Evolutionary conservation across 176 grass and related monocot species (phyloP).

Genomic region (Phoenix roebelenii): DNA sequence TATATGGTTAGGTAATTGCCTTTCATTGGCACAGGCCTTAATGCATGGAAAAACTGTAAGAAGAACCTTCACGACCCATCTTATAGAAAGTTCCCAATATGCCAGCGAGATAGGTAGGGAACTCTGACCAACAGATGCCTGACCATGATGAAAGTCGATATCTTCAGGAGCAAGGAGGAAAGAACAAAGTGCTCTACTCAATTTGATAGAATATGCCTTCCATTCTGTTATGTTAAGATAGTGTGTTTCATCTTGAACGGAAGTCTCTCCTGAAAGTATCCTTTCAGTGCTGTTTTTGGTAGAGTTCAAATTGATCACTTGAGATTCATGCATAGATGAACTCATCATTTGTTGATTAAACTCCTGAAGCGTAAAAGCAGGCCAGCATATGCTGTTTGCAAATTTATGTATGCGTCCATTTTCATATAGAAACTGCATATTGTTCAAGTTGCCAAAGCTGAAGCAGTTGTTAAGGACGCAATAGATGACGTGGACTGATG

Average conservation of each 20-base stretch:
- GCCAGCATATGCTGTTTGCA: constrained; percentile 82
- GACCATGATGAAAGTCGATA: constrained; percentile 31
- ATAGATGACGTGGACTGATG: neutral
- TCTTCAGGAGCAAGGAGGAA: constrained; percentile 64
- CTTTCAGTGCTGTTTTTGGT: constrained; percentile 11
- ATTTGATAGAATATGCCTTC: constrained; percentile 62
- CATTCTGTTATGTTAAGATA: constrained; percentile 56
- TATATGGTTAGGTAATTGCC: constrained; percentile 73
- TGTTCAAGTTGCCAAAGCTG: constrained; percentile 74
- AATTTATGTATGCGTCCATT: constrained; percentile 81
- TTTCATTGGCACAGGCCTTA: constrained; percentile 75
- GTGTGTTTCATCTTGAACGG: constrained; percentile 20
- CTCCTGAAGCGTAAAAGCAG: constrained; percentile 71
- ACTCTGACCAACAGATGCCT: constrained; percentile 44
- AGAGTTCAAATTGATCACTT: constrained; percentile 16
- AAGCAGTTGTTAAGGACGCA: constrained; percentile 47
- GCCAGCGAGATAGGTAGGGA: constrained; percentile 60
- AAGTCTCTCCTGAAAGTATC: constrained; percentile 21
- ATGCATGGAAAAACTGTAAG: constrained; percentile 88
- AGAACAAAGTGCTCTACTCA: constrained; percentile 70
- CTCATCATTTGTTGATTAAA: constrained; percentile 25
- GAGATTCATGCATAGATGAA: constrained; percentile 16
- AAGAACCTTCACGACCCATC: constrained; percentile 93
- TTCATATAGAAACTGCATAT: constrained; percentile 71
- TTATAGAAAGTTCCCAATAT: constrained; percentile 87